phyloP scores from a whole-genome alignment of 1,139 yeast genomes.

The Yamadazyma spencermartinsiae region DNA sequence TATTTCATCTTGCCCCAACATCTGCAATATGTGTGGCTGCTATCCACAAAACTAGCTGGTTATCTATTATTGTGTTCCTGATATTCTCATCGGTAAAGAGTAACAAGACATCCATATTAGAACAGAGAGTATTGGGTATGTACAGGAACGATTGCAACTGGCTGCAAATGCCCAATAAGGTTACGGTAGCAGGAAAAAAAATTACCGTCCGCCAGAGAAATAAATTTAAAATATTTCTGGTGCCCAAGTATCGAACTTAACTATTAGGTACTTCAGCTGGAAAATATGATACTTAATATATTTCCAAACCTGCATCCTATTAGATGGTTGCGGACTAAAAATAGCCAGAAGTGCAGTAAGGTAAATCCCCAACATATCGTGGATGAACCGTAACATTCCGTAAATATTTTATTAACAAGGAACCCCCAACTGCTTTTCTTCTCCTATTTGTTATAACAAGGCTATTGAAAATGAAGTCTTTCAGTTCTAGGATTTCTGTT shows the following conservation, averaged over 20 bases:
- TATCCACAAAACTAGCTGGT: neutral
- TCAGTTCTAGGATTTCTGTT: neutral
- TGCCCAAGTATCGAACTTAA: neutral
- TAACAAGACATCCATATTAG: neutral
- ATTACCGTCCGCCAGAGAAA: neutral
- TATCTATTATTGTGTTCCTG: neutral
- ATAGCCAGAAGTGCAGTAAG: neutral
- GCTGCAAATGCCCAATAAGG: neutral
- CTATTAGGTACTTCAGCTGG: neutral
- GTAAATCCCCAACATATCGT: neutral
- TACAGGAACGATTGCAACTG: neutral
- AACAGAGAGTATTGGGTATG: neutral
- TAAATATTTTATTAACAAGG: neutral
- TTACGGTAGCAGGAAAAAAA: neutral
- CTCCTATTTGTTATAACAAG: neutral
- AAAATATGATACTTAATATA: neutral
- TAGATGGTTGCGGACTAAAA: neutral
- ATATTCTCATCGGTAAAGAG: neutral
- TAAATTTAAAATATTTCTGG: neutral
- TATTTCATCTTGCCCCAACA: neutral
- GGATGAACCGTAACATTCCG: neutral
- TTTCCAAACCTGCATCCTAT: neutral
- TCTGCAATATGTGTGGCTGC: neutral
- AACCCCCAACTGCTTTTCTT: neutral
- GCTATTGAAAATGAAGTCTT: neutral